Percentiles rank a stretch among this genome's conserved stretches.
Conservation (phyloP, 306 rosid genomes). For the Prunus mira region DNA sequence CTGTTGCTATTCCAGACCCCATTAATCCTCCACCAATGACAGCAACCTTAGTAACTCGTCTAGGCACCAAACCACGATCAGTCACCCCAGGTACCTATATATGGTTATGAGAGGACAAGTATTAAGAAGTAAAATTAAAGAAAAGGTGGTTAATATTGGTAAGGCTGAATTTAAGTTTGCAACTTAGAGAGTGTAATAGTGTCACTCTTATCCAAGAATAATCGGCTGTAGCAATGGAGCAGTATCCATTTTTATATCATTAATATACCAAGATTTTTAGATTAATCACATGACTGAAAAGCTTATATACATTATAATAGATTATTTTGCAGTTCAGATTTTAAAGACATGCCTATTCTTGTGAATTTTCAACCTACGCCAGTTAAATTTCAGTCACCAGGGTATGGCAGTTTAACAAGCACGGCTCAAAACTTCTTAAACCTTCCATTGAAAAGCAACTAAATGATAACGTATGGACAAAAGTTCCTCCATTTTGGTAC, state of each 20-base stretch:
- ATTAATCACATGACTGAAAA: not conserved
- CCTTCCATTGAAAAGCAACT: not conserved
- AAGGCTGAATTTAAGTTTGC: not conserved
- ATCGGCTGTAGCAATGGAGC: not conserved
- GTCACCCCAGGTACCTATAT: constrained; percentile 87
- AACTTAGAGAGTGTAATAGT: not conserved
- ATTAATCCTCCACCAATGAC: constrained; percentile 93
- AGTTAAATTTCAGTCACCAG: not conserved
- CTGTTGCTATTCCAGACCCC: constrained; percentile 99
- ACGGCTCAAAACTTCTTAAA: not conserved
- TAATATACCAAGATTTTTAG: not conserved
- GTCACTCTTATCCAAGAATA: not conserved
- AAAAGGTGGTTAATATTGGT: not conserved
- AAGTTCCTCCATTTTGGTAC: not conserved
- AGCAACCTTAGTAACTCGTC: constrained; percentile 76
- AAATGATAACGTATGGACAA: not conserved
- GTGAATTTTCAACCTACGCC: not conserved
- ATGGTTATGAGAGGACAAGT: not conserved
- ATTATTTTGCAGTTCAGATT: not conserved
- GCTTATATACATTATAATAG: too few relatives aligned
- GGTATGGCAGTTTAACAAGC: not conserved
- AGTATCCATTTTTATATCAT: not conserved
- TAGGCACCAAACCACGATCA: constrained; percentile 77
- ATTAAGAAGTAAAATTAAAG: not conserved
- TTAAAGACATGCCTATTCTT: not conserved